phyloP scores from a whole-genome alignment of 768 basidiomycete genomes.

The Mycena belliarum region DNA sequence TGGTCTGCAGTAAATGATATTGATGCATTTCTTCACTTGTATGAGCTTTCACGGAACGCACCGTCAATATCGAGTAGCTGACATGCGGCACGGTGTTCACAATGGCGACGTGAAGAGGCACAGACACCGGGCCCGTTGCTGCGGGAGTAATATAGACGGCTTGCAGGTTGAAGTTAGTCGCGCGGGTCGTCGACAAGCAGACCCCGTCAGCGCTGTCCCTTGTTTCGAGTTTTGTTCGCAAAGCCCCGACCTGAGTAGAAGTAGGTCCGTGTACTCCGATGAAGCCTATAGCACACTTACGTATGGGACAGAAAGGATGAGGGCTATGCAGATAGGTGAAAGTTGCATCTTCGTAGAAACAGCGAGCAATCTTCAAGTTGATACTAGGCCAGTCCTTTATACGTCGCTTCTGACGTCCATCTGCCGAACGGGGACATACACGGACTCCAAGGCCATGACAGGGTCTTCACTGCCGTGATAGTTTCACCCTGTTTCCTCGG shows the following conservation, averaged over 20 bases:
- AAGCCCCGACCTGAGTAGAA: constrained; percentile 14
- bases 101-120: constrained; percentile 8
- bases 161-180: constrained; percentile 14
- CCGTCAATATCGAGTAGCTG: constrained; percentile 15
- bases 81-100: constrained; percentile 15
- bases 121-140: background rate
- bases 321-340: no score
- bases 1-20: constrained; percentile 3
- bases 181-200: constrained; percentile 1
- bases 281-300: no score
- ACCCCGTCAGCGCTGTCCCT: constrained; percentile 4
- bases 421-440: no score
- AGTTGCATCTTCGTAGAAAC: background rate
- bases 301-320: no score
- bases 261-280: no score
- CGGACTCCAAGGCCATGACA: background rate
- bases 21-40: no score
- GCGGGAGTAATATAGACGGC: constrained; percentile 15
- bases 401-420: background rate
- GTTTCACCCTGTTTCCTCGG: background rate
- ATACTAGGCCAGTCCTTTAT: background rate
- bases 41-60: constrained; percentile 5
- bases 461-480: background rate
- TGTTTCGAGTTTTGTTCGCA: constrained; percentile 9
- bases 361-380: no score